phyloP scores from a whole-genome alignment of 176 grass and related monocot species.

The Lolium multiflorum region DNA sequence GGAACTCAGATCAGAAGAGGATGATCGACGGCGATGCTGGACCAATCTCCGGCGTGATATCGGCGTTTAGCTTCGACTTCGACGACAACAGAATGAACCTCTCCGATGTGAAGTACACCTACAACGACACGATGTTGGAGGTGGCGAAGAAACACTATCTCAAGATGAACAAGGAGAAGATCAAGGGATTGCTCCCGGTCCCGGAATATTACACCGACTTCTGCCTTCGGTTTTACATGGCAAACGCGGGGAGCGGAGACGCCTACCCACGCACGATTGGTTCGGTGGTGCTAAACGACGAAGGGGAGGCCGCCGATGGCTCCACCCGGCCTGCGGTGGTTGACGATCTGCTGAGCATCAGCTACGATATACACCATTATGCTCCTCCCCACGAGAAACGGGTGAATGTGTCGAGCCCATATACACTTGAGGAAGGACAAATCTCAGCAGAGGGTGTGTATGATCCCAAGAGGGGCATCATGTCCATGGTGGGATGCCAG shows the following conservation, averaged over 20 bases:
- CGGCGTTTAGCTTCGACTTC: slow-evolving; percentile 39
- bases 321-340: neutral
- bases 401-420: neutral
- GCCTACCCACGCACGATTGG: neutral
- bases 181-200: neutral
- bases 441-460: slow-evolving; percentile 72
- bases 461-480: slow-evolving; percentile 42
- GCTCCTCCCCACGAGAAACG: neutral
- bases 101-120: slow-evolving; percentile 48
- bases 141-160: slow-evolving; percentile 33
- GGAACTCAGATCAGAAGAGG: slow-evolving; percentile 20
- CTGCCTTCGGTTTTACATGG: slow-evolving; percentile 5
- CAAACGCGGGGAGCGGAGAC: neutral
- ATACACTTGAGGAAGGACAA: neutral
- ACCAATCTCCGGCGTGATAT: neutral
- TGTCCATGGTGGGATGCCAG: slow-evolving; percentile 62
- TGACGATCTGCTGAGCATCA: slow-evolving; percentile 38
- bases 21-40: neutral
- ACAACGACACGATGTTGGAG: slow-evolving; percentile 32
- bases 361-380: slow-evolving; percentile 48
- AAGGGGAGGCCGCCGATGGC: neutral
- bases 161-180: neutral
- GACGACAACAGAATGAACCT: slow-evolving; percentile 29
- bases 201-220: slow-evolving; percentile 52
- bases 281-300: neutral